Evolutionary conservation across 768 basidiomycete genomes (phyloP), one percentile per base, ranked within the genome.

Genomic region (Russula compacta): DNA sequence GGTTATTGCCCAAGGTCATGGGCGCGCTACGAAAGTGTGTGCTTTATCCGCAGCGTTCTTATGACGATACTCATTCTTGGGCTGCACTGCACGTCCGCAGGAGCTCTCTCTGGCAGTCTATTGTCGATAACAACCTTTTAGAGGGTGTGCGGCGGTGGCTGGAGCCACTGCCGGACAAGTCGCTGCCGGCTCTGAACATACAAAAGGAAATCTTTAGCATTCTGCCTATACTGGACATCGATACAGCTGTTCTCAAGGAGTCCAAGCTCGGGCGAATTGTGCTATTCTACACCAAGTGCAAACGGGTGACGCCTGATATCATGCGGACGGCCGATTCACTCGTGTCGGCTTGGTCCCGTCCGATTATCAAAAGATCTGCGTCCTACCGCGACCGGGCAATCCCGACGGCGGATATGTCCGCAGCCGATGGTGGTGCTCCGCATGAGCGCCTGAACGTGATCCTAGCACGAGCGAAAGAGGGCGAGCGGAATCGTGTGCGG

Each of bases 251-350:
- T 6, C 85, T 99, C 67, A 95, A 95, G 71, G 92, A 95, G 71
- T 90, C 90, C 1, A 84, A 86, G 0, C 79, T 99, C 4, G 97
- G 97, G 15, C 86, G 87, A 60, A 81, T 98, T 67, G 78, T 98
- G 42, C 76, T 95, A 33, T 98, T 98, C 75, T 99, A 99, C 78
- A 95, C 94, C 24, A 94, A 94, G 70, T 91, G 88, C 79, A 92
- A 88, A 71, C 87, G 92, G 48, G 92, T 93, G 50, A 86, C 87
- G 4, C 80, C 88, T 0, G 84, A 87, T 55, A 86, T 99, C 58
- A 74, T 78, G n/a, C 85, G 90, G 56, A 82, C 83, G 46, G 95
- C 95, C 10, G 82, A 86, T 63, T 83, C 87, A 52, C 87, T 99
- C 60, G 85, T 98, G 43, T 87, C 83, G 12, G 73, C 77, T 6